A percentile compares a stretch with the other conserved stretches of the same genome.
Evolutionary conservation across 352 stramenopile genomes (phyloP).

Genomic region (Pythium chondricola): DNA sequence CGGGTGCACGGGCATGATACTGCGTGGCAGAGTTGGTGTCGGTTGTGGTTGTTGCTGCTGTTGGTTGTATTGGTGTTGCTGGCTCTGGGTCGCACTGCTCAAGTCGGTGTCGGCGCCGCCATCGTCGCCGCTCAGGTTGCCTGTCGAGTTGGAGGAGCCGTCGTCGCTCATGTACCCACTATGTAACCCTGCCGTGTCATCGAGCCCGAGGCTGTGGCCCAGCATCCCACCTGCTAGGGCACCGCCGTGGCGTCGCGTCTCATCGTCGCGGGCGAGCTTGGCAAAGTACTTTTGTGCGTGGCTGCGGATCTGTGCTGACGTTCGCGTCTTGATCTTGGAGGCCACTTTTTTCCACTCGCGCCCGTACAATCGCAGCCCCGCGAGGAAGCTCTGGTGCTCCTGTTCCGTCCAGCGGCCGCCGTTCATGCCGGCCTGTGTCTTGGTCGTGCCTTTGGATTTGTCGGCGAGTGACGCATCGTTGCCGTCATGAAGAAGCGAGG

Average conservation of each 20-base stretch:
- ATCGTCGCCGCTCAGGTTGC: slow-evolving; percentile 53
- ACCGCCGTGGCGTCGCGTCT: slow-evolving; percentile 47
- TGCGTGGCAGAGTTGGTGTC: slow-evolving; percentile 2
- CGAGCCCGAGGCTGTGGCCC: not conserved
- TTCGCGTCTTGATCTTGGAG: slow-evolving; percentile 86
- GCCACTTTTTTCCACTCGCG: slow-evolving; percentile 97
- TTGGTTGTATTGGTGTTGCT: not conserved
- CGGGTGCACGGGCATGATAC: slow-evolving; percentile 12
- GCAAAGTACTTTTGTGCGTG: slow-evolving; percentile 87
- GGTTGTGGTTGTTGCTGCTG: not conserved
- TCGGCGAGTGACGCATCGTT: not conserved
- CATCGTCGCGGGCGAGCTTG: slow-evolving; percentile 75
- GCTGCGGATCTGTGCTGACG: slow-evolving; percentile 78
- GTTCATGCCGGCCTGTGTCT: slow-evolving; percentile 68
- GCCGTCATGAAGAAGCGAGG: not conserved
- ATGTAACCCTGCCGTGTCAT: slow-evolving; percentile 9
- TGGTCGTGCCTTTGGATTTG: slow-evolving; percentile 34
- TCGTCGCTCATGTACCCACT: slow-evolving; percentile 58
- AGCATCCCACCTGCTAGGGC: not conserved
- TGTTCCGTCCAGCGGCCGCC: slow-evolving; percentile 91
- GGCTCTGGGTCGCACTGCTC: slow-evolving; percentile 5
- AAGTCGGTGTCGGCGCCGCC: slow-evolving; percentile 24
- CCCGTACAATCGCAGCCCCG: slow-evolving; percentile 90
- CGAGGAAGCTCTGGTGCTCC: slow-evolving; percentile 95
- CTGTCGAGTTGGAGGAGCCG: slow-evolving; percentile 35